phyloP scores from a whole-genome alignment of 805 yeast genomes.

The Kuraishia piskuri region DNA sequence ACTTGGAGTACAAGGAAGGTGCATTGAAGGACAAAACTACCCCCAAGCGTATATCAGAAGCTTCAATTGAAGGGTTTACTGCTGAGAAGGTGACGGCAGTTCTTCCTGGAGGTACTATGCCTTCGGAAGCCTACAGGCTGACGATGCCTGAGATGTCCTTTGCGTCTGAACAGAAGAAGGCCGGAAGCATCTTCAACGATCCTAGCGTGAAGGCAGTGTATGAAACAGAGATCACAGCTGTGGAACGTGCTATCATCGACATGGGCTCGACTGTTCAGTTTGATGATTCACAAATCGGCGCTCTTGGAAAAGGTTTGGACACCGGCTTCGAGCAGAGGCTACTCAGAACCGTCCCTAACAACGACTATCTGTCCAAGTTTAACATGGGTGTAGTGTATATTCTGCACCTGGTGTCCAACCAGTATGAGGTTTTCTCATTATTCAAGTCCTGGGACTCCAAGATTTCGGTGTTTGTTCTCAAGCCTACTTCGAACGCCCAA shows the following conservation, averaged over 20 bases:
- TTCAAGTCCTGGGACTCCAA: conserved; percentile 54
- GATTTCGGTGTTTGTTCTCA: conserved; percentile 47
- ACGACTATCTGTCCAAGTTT: conserved; percentile 46
- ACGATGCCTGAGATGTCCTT: conserved; percentile 61
- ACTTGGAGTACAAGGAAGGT: conserved; percentile 51
- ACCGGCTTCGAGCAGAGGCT: conserved; percentile 70
- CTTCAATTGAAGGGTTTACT: conserved; percentile 37
- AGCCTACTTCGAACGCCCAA: conserved; percentile 64
- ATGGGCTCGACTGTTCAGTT: conserved; percentile 69
- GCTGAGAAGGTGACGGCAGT: conserved; percentile 50
- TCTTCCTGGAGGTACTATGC: conserved; percentile 63
- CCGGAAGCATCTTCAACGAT: conserved; percentile 57
- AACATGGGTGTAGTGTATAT: conserved; percentile 53
- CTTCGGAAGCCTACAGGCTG: conserved; percentile 46
- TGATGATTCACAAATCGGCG: conserved; percentile 66
- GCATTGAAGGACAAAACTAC: conserved; percentile 1
- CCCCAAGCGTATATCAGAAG: conserved; percentile 8
- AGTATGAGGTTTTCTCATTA: conserved; percentile 65
- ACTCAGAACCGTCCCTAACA: conserved; percentile 34
- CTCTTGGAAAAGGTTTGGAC: conserved; percentile 77
- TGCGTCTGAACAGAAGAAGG: conserved; percentile 43
- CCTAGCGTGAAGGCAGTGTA: conserved; percentile 59
- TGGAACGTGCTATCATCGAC: conserved; percentile 70
- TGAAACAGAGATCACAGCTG: conserved; percentile 61
- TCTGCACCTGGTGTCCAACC: conserved; percentile 61